A percentile compares a stretch with the other conserved stretches of the same genome.
These are phyloP conservation scores for maize (Zea mays) DNA, from an alignment of 176 grass and related monocot species.

Conservation along the genomic window Zm-B73-REFERENCE-NAM-5.0 NC_050097.1:47341501-47342000, in stretches of 20 bases:
- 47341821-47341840: not conserved
- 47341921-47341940: conserved; percentile 75
- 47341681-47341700: conserved; percentile 1
- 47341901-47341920: conserved; percentile 93
- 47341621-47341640: not conserved
- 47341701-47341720: not conserved
- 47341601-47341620: not conserved
- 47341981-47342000: conserved; percentile 86
- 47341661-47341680: not conserved
- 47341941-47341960: conserved; percentile 79
- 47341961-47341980: conserved; percentile 65
- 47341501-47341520: not conserved
- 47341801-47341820: not conserved
- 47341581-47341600: not conserved
- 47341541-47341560: not conserved
- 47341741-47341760: not conserved
- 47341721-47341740: not conserved
- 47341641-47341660: not conserved
- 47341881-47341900: conserved; percentile 83
- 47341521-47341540: conserved; percentile 13
- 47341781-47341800: not conserved
- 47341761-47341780: not conserved
- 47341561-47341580: not conserved
- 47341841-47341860: conserved; percentile 6
- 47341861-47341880: conserved; percentile 71